Base-by-base conservation (phyloP, 2,329 filamentous ascomycete species). In the Colletotrichum cereale region DNA sequence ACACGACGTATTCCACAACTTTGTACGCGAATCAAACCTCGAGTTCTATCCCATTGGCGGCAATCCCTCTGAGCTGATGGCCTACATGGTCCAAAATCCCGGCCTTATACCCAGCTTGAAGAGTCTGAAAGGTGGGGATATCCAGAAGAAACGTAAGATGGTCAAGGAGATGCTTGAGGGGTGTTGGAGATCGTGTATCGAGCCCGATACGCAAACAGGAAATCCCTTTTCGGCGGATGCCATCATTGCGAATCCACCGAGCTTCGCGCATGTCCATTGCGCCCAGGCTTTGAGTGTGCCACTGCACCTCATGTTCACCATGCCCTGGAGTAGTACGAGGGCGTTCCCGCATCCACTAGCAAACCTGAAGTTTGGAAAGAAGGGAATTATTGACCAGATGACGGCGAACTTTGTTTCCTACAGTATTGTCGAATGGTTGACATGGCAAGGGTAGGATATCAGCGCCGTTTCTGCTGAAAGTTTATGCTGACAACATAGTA, bases 301-400 rank as follows among this genome's bases (percentile, higher is more conserved):
- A 0, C 71, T 85, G 4, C 83, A 85, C 71, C 73, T 86, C 31
- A 82, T 86, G 77, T 83, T 84, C 69, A 85, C 87, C 6, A 93
- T 94, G 91, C 92, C 92, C 0, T 94, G 91, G 88, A 90, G 90
- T 12, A 89, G 91, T 2, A 93, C 92, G 0, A 89, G 91, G 76
- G 86, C 88, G 1, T 93, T 93, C 73, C 90, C 91, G 1, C 92
- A 94, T 77, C 92, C 92, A 1, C 83, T 94, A n/a, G 91, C 91
- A 0, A 92, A 92, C 74, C 89, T 93, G 50, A 44, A 34, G n/a
- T 40, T 38, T 52, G 31, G 36, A 7, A 24, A 38, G 11, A 47
- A 89, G 89, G 1, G n/a, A n/a, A 90, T 92, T 74, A 82, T 86
- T n/a, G n/a, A n/a, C n/a, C n/a, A n/a, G n/a, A n/a, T n/a, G n/a